Evolutionary conservation across 2,329 filamentous ascomycete species (phyloP), one percentile per base, ranked within the genome.

Genomic region (Oidium heveae): DNA sequence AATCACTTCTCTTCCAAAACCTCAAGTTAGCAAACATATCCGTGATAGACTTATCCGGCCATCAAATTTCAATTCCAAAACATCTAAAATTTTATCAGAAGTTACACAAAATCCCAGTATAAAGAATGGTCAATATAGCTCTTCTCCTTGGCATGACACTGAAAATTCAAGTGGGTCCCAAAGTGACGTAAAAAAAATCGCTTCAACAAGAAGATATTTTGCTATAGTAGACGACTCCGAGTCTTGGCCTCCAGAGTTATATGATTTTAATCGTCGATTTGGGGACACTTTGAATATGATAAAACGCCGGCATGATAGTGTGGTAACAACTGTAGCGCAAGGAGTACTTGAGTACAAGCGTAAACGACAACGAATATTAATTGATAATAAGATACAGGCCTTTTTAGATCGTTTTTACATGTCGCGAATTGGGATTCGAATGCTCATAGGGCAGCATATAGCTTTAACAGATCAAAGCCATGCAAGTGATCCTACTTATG

Each of bases 341-440:
- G 91, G 91, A 57, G 95, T 98, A 61, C 76, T 96, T 56, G 91
- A 98, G 70, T 98, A 94, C 74, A 98, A 98, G 72, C 85, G 89
- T 55, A 89, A 84, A 66, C 79, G 87, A 58, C 91, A 98, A 74
- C 80, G 91, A 54, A 91, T 96, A 82, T 91, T 96, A 66, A 98
- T 98, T 64, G 91, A 96, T 69, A 82, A 88, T 66, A 93, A 88
- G 62, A 95, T 98, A 57, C 91, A 98, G 68, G 82, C 86, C 55
- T 98, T 98, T 72, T 79, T 98, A 60, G 91, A 98, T 70, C 85
- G 91, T 57, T 98, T 98, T 70, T 98, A 98, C 74, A 98, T 98
- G 91, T 95, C 88, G 47, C 86, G 91, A 58, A 98, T 98, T 64
- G 91, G 91, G 60, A 98, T 98, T 62, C 85, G 91, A 62, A 98